Evolutionary conservation across 768 basidiomycete species (phyloP).

Genomic region (Lactarius trivialis): DNA sequence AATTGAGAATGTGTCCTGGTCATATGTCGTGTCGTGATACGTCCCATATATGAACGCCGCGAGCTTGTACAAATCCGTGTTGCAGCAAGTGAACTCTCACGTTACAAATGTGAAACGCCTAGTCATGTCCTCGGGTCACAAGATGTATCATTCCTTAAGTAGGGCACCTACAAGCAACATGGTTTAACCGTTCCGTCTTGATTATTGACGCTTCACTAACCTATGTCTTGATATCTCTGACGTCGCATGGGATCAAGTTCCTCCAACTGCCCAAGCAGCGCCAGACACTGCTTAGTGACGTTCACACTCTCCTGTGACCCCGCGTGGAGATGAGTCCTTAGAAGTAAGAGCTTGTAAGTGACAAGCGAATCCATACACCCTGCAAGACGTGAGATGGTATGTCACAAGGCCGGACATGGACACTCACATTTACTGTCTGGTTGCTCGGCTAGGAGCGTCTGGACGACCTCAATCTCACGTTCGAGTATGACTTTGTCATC

Average conservation of each 20-base stretch:
- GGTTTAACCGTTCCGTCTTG: neutral
- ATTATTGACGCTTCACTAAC: constrained; percentile 32
- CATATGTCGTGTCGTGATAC: neutral
- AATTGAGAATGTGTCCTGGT: neutral
- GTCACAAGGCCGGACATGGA: neutral
- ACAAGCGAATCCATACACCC: constrained; percentile 95
- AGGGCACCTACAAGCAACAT: neutral
- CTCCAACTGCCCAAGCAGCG: constrained; percentile 50
- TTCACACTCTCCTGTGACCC: constrained; percentile 28
- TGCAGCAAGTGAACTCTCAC: neutral
- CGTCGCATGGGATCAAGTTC: constrained; percentile 59
- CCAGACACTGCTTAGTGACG: constrained; percentile 40
- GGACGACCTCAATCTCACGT: constrained; percentile 71
- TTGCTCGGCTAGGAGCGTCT: constrained; percentile 81
- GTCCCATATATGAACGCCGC: neutral
- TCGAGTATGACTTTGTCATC: constrained; percentile 50
- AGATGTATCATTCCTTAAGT: neutral
- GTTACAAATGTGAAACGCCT: neutral
- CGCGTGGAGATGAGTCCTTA: constrained; percentile 39
- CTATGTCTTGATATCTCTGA: constrained; percentile 62
- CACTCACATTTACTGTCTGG: constrained; percentile 86
- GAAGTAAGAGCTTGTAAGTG: constrained; percentile 68
- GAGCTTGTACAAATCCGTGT: neutral
- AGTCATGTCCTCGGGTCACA: neutral
- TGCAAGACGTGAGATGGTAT: constrained; percentile 29